Base-by-base conservation (phyloP, 108 stramenopile genomes). In the Nitzschia inconspicua region DNA sequence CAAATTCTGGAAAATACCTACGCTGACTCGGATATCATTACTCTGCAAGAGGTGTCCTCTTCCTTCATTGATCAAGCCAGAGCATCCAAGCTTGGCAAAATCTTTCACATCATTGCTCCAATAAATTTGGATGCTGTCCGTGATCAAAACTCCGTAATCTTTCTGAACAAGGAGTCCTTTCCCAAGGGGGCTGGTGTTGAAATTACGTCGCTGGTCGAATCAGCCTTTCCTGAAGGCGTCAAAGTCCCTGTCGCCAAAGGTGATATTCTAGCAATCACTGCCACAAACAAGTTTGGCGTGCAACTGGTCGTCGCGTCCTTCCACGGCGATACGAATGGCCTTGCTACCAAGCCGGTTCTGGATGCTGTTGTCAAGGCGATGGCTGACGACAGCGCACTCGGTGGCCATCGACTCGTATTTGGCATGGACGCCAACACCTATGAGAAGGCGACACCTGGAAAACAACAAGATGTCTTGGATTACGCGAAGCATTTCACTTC, bases 381-480 rank as follows among this genome's bases (percentile, higher is more conserved):
- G 60, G 39, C 29, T 46, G 46, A 64, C 16, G 73, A 72, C 44
- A 47, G n/a, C 24, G 43, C 19, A 14, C 27, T 72, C 23, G 57
- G 43, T 2, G 44, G 47, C 22, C 78, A 84, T 39, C 52, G 46
- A n/a, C 77, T 95, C 3, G 56, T 95, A 35, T 95, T 95, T 68
- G 93, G 93, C 4, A 53, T 95, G 57, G 93, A 95, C 68, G 93
- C 93, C 36, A 95, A 95, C 63, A 88, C 86, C 7, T 95, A 95
- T 58, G 83, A 81, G 26, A 36, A 79, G n/a, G 81, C 71, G 24
- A 81, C 37, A 47, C 80, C 80, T n/a, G 85, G 75, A 39, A 85
- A 88, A 55, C 75, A 75, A 46, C 87, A 93, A 60, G 81, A 77
- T 63, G 87, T 89, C 4, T 13, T 80, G 36, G 87, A 94, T 19